Percentiles rank a stretch among this genome's conserved stretches.
Evolutionary conservation across 805 yeast genomes (phyloP).

Genomic region (Candida ponderosae): DNA sequence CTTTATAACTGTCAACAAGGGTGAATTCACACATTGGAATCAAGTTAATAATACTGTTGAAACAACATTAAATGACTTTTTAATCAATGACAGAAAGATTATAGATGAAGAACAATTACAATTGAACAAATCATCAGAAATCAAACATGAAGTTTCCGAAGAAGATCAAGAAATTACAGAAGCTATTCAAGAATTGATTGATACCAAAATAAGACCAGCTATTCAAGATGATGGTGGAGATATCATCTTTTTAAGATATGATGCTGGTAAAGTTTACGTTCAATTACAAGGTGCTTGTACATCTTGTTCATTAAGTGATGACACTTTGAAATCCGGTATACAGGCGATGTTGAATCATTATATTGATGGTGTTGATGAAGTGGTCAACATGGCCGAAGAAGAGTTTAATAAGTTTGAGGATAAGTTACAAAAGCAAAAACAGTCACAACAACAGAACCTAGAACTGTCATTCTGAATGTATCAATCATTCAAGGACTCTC

Average conservation of each 20-base stretch:
- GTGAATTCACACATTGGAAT: conserved; percentile 62
- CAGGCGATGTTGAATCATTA: conserved; percentile 97
- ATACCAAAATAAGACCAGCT: conserved; percentile 94
- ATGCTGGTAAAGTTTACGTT: conserved; percentile 79
- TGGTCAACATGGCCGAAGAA: conserved; percentile 30
- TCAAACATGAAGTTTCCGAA: conserved; percentile 30
- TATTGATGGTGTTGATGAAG: conserved; percentile 89
- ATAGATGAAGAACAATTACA: conserved; percentile 6
- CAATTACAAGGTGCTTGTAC: conserved; percentile 95
- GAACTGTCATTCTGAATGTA: no score
- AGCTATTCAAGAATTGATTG: conserved; percentile 87
- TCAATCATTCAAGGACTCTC: no score
- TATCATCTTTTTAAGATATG: conserved; percentile 79
- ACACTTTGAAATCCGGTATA: conserved; percentile 90
- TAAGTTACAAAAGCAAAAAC: conserved; percentile 13
- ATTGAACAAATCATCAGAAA: conserved; percentile 13
- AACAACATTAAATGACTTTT: conserved; percentile 31
- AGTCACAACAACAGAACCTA: not conserved
- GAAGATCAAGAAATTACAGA: conserved; percentile 76
- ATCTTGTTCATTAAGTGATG: conserved; percentile 83
- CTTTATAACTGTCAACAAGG: conserved; percentile 66
- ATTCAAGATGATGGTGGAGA: conserved; percentile 99
- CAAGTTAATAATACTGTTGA: conserved; percentile 59
- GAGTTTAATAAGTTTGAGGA: conserved; percentile 22
- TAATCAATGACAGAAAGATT: conserved; percentile 24